Conservation (phyloP, 768 basidiomycete genomes). For the Chiua virens region DNA sequence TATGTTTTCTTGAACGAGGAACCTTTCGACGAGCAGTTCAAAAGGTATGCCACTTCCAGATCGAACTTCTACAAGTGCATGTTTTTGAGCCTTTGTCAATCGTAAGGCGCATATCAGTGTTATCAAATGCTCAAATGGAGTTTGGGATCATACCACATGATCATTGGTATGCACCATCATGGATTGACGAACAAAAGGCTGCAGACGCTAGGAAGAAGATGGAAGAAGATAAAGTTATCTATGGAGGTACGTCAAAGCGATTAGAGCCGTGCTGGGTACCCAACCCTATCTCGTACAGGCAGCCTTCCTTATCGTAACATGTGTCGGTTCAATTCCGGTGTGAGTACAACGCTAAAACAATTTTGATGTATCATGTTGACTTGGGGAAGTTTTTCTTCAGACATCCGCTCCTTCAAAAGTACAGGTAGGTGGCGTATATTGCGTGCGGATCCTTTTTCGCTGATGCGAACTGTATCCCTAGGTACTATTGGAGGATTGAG, state of each 20-base stretch:
- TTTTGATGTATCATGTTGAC: neutral
- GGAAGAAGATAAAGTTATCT: constrained; percentile 45
- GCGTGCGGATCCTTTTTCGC: neutral
- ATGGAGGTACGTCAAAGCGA: constrained; percentile 41
- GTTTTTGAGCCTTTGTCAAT: constrained; percentile 15
- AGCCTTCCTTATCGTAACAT: constrained; percentile 58
- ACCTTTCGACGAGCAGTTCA: constrained; percentile 54
- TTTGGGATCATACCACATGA: constrained; percentile 61
- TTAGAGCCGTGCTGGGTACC: neutral
- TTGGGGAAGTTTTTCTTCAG: constrained; percentile 50
- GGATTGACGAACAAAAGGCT: constrained; percentile 70
- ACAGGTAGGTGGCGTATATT: constrained; percentile 21
- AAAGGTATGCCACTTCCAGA: constrained; percentile 27
- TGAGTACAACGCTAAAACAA: constrained; percentile 29
- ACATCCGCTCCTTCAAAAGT: constrained; percentile 28
- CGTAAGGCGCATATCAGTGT: constrained; percentile 31
- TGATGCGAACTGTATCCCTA: neutral
- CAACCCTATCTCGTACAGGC: constrained; percentile 1
- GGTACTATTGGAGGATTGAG: constrained; percentile 34
- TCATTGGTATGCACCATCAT: constrained; percentile 70
- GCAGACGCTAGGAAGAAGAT: constrained; percentile 50
- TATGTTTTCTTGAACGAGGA: constrained; percentile 69
- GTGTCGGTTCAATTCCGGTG: constrained; percentile 76
- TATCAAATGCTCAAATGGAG: constrained; percentile 46
- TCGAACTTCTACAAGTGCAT: neutral